These are phyloP conservation scores for Mortierella sp. DNA, from an alignment of 371 early-diverging fungal genomes.

Conservation along the genomic window DNA sequence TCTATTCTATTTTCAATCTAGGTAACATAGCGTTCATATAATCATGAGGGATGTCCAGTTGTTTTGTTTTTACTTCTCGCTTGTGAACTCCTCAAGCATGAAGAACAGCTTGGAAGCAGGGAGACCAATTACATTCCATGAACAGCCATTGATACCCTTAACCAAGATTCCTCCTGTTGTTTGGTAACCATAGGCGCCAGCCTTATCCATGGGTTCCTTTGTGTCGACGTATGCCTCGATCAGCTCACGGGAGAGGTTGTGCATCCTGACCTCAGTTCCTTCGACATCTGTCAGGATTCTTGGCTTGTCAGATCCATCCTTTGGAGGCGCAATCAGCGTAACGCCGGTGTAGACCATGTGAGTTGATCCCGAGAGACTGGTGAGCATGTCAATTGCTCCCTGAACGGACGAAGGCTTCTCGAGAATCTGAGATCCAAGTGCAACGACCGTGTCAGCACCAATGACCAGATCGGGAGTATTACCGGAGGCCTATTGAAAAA, in stretches of 20 bases:
- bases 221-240: constrained; percentile 76
- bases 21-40: not conserved
- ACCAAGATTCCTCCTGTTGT: constrained; percentile 79
- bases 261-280: constrained; percentile 59
- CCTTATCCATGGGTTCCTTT: constrained; percentile 84
- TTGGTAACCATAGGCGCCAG: constrained; percentile 91
- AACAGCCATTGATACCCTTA: constrained; percentile 80
- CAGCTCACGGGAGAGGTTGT: constrained; percentile 56
- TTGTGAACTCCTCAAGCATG: constrained; percentile 37
- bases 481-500: constrained; percentile 25
- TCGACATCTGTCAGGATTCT: constrained; percentile 56
- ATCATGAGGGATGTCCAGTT: not conserved
- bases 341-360: constrained; percentile 79
- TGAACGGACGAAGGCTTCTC: constrained; percentile 69
- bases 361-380: constrained; percentile 61
- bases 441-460: constrained; percentile 86
- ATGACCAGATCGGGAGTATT: constrained; percentile 73
- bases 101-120: constrained; percentile 51
- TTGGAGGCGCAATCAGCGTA: constrained; percentile 57
- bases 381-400: constrained; percentile 70
- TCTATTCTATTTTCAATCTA: too few relatives aligned
- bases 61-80: constrained; percentile 10
- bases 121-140: constrained; percentile 74
- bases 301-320: constrained; percentile 24
- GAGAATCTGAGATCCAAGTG: constrained; percentile 63